phyloP scores from a whole-genome alignment of 2,329 filamentous ascomycete species.

The Furcasterigmium sp. region DNA sequence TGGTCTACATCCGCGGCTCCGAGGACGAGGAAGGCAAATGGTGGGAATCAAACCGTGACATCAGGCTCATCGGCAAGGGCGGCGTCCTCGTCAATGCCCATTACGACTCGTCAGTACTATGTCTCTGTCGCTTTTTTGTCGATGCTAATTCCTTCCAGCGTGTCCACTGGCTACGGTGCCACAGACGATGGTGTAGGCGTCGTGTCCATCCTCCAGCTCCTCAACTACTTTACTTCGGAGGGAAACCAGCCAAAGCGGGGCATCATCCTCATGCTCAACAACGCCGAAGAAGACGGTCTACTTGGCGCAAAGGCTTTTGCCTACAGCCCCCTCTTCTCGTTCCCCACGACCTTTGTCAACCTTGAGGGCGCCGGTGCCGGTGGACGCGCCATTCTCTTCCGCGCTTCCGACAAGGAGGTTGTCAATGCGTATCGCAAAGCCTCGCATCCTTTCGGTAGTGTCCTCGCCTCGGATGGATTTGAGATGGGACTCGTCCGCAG shows the following conservation, averaged over 20 bases:
- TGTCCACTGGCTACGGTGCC: constrained; percentile 86
- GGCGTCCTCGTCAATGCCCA: constrained; percentile 93
- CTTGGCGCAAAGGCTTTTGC: constrained; percentile 83
- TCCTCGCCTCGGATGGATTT: constrained; percentile 81
- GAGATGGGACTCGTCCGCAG: constrained; percentile 72
- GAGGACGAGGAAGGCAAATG: constrained; percentile 69
- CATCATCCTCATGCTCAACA: constrained; percentile 83
- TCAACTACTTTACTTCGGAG: constrained; percentile 75
- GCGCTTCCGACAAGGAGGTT: constrained; percentile 81
- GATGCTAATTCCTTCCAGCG: constrained; percentile 44
- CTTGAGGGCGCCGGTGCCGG: constrained; percentile 93
- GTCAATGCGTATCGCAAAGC: constrained; percentile 70
- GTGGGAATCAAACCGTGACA: constrained; percentile 53
- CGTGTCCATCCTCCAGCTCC: constrained; percentile 76
- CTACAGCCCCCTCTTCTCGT: constrained; percentile 72
- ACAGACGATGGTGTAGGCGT: constrained; percentile 93
- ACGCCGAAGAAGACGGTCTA: constrained; percentile 89
- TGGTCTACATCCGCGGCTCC: constrained; percentile 82
- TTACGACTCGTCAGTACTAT: constrained; percentile 70
- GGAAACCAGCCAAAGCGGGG: constrained; percentile 72
- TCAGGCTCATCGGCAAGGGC: constrained; percentile 52
- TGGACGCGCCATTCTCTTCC: constrained; percentile 80
- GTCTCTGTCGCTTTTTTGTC: no score
- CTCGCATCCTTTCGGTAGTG: constrained; percentile 75
- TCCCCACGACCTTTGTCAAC: constrained; percentile 86